A percentile compares a stretch with the other conserved stretches of the same genome.
Conservation (phyloP, 805 yeast genomes). For the Wickerhamomyces subpelliculosus region DNA sequence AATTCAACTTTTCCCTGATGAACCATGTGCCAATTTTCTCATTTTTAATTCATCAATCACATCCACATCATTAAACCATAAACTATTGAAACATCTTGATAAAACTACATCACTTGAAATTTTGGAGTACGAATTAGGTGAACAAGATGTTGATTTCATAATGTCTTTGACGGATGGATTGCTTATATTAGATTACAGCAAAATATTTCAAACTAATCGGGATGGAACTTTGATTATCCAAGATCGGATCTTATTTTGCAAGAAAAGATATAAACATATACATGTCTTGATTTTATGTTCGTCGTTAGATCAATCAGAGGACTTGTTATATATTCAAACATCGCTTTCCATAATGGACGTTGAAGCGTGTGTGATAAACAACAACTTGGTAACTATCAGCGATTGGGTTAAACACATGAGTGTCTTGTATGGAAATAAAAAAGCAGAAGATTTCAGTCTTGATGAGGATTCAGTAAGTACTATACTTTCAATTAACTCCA, state of each 20-base stretch:
- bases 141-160: conserved; percentile 12
- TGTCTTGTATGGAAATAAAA: background rate
- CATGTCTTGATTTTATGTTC: background rate
- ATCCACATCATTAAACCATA: background rate
- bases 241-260: background rate
- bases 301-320: background rate
- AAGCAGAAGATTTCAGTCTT: too few species aligned
- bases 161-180: conserved; percentile 9
- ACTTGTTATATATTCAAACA: background rate
- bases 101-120: conserved; percentile 1
- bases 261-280: background rate
- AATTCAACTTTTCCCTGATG: too few species aligned
- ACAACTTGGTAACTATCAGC: background rate
- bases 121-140: conserved; percentile 11
- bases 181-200: conserved; percentile 3
- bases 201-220: conserved; percentile 8
- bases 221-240: conserved; percentile 5
- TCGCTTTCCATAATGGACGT: background rate
- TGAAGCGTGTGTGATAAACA: background rate
- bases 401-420: background rate
- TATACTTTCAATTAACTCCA: too few species aligned
- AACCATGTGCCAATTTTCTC: too few species aligned
- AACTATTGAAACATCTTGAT: conserved; percentile 1
- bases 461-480: conserved; percentile 6
- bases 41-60: too few species aligned